Conservation (phyloP, 495 filamentous ascomycete species). For the Parachaetomium inaequale region DNA sequence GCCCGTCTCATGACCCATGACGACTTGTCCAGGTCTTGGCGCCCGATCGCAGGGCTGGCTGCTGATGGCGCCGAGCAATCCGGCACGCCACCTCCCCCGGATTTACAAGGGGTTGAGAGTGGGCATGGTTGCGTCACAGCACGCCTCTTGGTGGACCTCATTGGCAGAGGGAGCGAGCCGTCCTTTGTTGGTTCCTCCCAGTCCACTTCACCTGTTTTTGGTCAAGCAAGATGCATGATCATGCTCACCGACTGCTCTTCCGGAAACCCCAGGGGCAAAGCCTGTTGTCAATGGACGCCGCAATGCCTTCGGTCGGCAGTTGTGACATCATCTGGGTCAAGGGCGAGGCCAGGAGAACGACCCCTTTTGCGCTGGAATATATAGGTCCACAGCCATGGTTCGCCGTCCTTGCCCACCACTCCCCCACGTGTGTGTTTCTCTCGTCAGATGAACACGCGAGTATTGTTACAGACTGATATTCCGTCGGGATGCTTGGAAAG, state of each 20-base stretch:
- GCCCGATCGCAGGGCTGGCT: neutral
- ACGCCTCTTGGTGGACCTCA: conserved; percentile 1
- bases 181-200: neutral
- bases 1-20: conserved; percentile 7
- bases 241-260: neutral
- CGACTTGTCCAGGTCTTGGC: neutral
- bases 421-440: neutral
- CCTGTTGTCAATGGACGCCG: neutral
- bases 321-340: conserved; percentile 7
- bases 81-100: neutral
- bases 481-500: conserved; percentile 17
- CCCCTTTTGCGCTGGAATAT: neutral
- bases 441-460: neutral
- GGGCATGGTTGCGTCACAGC: conserved; percentile 11
- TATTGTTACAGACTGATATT: neutral
- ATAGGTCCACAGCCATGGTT: neutral
- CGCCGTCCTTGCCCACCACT: neutral
- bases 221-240: too few species aligned
- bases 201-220: neutral
- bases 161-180: neutral
- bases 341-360: neutral
- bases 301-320: neutral
- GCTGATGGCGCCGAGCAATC: neutral
- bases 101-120: neutral
- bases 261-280: neutral